phyloP scores from a whole-genome alignment of 78 protist genomes.

The Trichosphaerium sp. region DNA sequence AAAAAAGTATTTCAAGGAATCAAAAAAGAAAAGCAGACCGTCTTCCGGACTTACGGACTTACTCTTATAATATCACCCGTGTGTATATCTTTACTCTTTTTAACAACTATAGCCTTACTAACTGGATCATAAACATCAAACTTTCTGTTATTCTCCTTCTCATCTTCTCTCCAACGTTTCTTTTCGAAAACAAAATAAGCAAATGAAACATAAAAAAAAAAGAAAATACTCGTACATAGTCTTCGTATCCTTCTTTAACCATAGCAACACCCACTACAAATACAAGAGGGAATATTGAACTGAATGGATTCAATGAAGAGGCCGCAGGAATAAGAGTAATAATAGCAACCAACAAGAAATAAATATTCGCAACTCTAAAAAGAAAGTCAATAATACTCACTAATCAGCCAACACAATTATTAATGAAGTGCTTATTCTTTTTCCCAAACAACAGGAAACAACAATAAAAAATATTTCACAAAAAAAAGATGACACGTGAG shows the following conservation, averaged over 20 bases:
- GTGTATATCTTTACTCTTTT: slow-evolving; percentile 16
- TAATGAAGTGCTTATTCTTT: neutral
- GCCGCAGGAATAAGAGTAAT: slow-evolving; percentile 48
- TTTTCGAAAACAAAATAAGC: neutral
- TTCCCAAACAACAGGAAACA: neutral
- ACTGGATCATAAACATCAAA: slow-evolving; percentile 9
- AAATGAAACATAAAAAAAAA: neutral
- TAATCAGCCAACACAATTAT: neutral
- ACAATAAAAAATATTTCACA: no score
- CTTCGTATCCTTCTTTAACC: slow-evolving; percentile 64
- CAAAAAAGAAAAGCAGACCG: no score
- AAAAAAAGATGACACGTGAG: no score
- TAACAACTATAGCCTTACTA: no score
- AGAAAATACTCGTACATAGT: slow-evolving; percentile 37
- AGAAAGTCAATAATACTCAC: neutral
- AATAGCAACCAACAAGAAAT: slow-evolving; percentile 65
- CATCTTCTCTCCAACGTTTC: slow-evolving; percentile 40
- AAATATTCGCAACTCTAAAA: slow-evolving; percentile 58
- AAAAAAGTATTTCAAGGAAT: no score
- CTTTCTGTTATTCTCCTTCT: slow-evolving; percentile 20
- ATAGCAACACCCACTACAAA: slow-evolving; percentile 62
- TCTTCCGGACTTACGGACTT: no score
- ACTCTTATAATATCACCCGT: slow-evolving; percentile 51
- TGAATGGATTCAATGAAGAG: slow-evolving; percentile 61
- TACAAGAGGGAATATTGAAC: slow-evolving; percentile 57